Percentiles rank a stretch among this genome's conserved stretches.
phyloP scores from a whole-genome alignment of 352 stramenopile genomes.

The Phytophthora cajani region DNA sequence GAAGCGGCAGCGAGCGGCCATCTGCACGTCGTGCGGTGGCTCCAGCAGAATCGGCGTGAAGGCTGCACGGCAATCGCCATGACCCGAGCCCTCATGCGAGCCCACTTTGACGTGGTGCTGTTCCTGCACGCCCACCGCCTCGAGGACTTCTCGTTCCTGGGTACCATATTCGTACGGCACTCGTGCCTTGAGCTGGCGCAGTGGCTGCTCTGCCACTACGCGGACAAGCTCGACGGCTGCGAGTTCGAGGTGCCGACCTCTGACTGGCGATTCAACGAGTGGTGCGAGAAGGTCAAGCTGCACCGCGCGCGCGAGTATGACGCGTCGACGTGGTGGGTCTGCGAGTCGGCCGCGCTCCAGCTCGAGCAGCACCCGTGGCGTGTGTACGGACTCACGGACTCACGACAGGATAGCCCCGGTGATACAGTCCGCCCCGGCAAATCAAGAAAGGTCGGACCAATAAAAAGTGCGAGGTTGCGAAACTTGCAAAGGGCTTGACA shows the following conservation, averaged over 20 bases:
- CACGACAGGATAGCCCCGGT: constrained; percentile 20
- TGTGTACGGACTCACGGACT: constrained; percentile 5
- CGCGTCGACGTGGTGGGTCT: constrained; percentile 25
- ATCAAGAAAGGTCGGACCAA: too few species aligned
- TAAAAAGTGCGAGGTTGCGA: too few species aligned
- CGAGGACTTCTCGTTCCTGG: constrained; percentile 32
- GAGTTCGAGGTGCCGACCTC: constrained; percentile 30
- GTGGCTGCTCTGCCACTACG: constrained; percentile 24
- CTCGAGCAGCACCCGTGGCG: not conserved
- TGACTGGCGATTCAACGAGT: constrained; percentile 30
- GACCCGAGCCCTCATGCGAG: constrained; percentile 10
- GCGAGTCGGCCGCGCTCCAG: constrained; percentile 4
- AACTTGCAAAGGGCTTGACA: too few species aligned
- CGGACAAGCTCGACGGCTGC: constrained; percentile 15
- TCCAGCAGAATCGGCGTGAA: constrained; percentile 21
- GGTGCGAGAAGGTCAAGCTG: constrained; percentile 24
- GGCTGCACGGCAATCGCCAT: constrained; percentile 17
- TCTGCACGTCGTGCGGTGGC: constrained; percentile 23
- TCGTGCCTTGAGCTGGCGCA: constrained; percentile 27
- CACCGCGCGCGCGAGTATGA: constrained; percentile 15
- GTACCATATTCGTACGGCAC: constrained; percentile 18
- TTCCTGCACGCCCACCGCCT: constrained; percentile 23
- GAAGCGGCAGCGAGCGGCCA: constrained; percentile 21
- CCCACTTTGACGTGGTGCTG: constrained; percentile 27
- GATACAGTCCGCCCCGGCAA: too few species aligned